Percentiles rank a stretch among this genome's conserved stretches.
These are phyloP conservation scores for Clarireedia hainanense DNA, from an alignment of 2,329 filamentous ascomycete species.

Conservation along the genomic window DNA sequence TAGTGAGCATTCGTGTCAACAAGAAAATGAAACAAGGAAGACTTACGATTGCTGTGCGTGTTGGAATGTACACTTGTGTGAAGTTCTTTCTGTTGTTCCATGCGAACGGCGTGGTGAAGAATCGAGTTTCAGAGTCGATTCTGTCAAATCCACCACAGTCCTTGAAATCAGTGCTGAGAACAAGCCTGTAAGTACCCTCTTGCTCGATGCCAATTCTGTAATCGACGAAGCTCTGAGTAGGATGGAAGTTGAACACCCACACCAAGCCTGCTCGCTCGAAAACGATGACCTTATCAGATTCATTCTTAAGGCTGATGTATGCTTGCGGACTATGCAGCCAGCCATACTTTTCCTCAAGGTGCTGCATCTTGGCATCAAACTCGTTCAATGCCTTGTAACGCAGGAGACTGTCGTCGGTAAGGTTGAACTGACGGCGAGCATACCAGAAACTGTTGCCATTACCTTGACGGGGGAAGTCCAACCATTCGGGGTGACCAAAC, in stretches of 20 bases:
- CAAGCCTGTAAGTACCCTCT: slow-evolving; percentile 76
- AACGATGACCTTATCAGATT: slow-evolving; percentile 87
- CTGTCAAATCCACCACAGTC: slow-evolving; percentile 74
- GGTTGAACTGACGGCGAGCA: slow-evolving; percentile 85
- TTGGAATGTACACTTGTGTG: slow-evolving; percentile 84
- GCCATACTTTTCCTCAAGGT: slow-evolving; percentile 77
- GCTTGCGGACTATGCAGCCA: slow-evolving; percentile 85
- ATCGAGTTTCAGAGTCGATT: slow-evolving; percentile 71
- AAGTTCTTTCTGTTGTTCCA: slow-evolving; percentile 92
- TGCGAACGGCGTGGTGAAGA: slow-evolving; percentile 82
- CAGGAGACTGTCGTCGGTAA: slow-evolving; percentile 76
- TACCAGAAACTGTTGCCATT: slow-evolving; percentile 94
- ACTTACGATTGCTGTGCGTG: slow-evolving; percentile 72
- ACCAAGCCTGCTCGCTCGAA: slow-evolving; percentile 88
- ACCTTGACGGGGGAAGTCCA: slow-evolving; percentile 91
- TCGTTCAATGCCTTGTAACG: slow-evolving; percentile 89
- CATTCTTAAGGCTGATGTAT: slow-evolving; percentile 89
- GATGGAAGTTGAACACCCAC: slow-evolving; percentile 96
- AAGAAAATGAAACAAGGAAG: neutral
- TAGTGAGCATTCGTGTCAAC: slow-evolving; percentile 8
- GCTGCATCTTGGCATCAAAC: slow-evolving; percentile 90
- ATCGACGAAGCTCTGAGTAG: slow-evolving; percentile 75
- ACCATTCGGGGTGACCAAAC: slow-evolving; percentile 97
- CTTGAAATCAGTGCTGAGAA: slow-evolving; percentile 72
- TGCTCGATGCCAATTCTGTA: slow-evolving; percentile 86